Conservation (phyloP, 176 grass and related monocot genomes). For the Neostapfia colusana region DNA sequence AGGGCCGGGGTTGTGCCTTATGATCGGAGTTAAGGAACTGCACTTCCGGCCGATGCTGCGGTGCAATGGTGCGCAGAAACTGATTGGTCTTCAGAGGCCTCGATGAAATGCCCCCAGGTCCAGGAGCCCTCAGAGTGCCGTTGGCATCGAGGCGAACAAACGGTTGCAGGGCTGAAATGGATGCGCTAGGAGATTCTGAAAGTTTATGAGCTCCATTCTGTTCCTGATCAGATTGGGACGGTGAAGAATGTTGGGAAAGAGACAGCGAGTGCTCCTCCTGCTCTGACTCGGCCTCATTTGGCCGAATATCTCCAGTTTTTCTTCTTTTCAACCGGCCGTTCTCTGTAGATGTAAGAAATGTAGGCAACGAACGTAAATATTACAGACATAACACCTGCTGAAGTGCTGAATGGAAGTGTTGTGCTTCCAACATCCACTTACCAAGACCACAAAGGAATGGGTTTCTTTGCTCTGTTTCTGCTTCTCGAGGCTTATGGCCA, state of each 20-base stretch:
- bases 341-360: conserved; percentile 41
- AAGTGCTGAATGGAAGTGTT: neutral
- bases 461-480: conserved; percentile 59
- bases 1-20: conserved; percentile 46
- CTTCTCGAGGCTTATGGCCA: conserved; percentile 35
- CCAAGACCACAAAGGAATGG: conserved; percentile 45
- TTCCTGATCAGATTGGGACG: conserved; percentile 91
- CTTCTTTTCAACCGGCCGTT: conserved; percentile 70
- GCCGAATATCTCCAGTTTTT: conserved; percentile 51
- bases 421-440: conserved; percentile 8
- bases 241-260: conserved; percentile 88
- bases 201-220: conserved; percentile 67
- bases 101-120: conserved; percentile 10
- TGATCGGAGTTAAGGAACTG: conserved; percentile 58
- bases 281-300: conserved; percentile 59
- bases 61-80: conserved; percentile 45
- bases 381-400: neutral
- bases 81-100: conserved; percentile 55
- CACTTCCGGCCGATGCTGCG: conserved; percentile 58
- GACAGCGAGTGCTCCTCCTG: conserved; percentile 93
- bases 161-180: conserved; percentile 49
- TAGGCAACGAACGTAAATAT: neutral
- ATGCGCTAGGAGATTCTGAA: conserved; percentile 57
- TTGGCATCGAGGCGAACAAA: conserved; percentile 57
- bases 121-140: conserved; percentile 38